A percentile compares a stretch with the other conserved stretches of the same genome.
Evolutionary conservation across 345 rosid genomes (phyloP).

Genomic region (Eucalyptus caleyi): DNA sequence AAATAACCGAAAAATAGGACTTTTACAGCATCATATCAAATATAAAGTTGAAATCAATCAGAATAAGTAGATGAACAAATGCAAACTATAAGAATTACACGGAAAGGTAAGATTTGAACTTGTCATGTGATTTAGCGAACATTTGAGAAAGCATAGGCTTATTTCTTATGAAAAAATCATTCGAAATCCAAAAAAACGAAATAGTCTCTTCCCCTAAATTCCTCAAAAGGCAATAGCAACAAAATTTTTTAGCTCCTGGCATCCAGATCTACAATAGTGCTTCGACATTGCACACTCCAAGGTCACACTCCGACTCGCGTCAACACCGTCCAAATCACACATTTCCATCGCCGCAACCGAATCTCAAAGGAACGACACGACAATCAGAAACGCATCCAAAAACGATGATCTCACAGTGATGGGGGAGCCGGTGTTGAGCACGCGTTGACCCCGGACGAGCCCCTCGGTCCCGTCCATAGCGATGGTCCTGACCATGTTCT

Average conservation of each 20-base stretch:
- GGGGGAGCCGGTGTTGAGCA: slow-evolving; percentile 89
- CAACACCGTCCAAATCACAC: background rate
- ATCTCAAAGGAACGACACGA: background rate
- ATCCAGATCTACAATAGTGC: background rate
- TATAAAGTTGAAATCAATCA: background rate
- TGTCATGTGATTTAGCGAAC: background rate
- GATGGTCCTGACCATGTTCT: slow-evolving; percentile 70
- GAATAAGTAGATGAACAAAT: background rate
- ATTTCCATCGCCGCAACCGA: background rate
- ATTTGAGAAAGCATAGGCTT: background rate
- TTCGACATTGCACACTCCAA: background rate
- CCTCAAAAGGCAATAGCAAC: background rate
- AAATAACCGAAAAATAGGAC: background rate
- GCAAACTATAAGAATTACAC: background rate
- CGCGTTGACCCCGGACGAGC: slow-evolving; percentile 67
- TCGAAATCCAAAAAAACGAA: background rate
- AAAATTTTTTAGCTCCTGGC: background rate
- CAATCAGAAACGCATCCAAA: background rate
- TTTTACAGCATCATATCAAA: background rate
- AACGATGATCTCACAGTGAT: slow-evolving; percentile 47
- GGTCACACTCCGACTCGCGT: background rate
- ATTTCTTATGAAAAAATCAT: background rate
- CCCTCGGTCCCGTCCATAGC: slow-evolving; percentile 98
- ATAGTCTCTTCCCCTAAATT: background rate
- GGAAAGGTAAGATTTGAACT: background rate